These are phyloP conservation scores for Penicillium odoratum DNA, from an alignment of 495 filamentous ascomycete species.

Conservation along the genomic window DNA sequence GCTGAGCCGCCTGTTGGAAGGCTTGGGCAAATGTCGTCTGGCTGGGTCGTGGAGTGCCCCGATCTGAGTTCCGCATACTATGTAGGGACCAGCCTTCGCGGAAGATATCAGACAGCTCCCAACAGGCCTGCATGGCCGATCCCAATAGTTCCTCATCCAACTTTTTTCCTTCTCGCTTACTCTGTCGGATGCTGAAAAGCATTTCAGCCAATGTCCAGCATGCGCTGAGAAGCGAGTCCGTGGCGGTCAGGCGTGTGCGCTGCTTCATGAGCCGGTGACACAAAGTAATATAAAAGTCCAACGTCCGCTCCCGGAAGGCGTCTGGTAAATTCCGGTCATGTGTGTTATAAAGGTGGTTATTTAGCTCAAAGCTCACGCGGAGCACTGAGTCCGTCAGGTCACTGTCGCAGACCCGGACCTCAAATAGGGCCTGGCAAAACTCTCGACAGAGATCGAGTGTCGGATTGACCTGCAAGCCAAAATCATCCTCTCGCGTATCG, in stretches of 20 bases:
- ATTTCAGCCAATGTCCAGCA: slow-evolving; percentile 93
- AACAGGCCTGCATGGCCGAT: slow-evolving; percentile 87
- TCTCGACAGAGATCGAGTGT: slow-evolving; percentile 86
- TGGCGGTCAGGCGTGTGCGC: slow-evolving; percentile 69
- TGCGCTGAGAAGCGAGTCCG: slow-evolving; percentile 77
- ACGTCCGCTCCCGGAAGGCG: slow-evolving; percentile 82
- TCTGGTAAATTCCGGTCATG: slow-evolving; percentile 84
- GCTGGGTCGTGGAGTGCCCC: slow-evolving; percentile 80
- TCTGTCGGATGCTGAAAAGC: slow-evolving; percentile 89
- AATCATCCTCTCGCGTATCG: slow-evolving; percentile 70
- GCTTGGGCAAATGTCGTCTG: slow-evolving; percentile 68
- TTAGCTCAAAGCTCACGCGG: slow-evolving; percentile 88
- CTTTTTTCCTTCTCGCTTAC: slow-evolving; percentile 66
- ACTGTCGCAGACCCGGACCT: slow-evolving; percentile 71
- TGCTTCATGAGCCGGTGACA: slow-evolving; percentile 96
- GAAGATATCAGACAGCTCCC: slow-evolving; percentile 94
- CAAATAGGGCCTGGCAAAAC: slow-evolving; percentile 88
- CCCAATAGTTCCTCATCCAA: slow-evolving; percentile 81
- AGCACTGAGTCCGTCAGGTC: slow-evolving; percentile 81
- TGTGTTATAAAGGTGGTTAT: slow-evolving; percentile 91
- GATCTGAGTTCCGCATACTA: slow-evolving; percentile 78
- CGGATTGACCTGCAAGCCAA: slow-evolving; percentile 68
- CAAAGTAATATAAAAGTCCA: slow-evolving; percentile 91
- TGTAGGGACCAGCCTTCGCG: slow-evolving; percentile 90
- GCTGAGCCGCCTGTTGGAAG: slow-evolving; percentile 48